A percentile compares a stretch with the other conserved stretches of the same genome.
Conservation (phyloP, 441 rosid species). For the Populus hybrid region DNA sequence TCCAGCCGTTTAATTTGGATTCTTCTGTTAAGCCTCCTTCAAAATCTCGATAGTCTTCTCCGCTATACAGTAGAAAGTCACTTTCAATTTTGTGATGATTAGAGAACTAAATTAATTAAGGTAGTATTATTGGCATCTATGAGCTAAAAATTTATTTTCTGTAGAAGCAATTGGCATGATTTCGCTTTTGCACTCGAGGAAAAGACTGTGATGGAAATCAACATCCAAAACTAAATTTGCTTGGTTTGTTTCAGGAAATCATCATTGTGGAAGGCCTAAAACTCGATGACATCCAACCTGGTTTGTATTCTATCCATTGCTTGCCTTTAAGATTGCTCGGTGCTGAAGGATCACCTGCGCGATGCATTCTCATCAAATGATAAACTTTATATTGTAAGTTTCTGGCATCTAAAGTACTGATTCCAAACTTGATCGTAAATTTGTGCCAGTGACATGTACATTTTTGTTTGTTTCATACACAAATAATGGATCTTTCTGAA, state of each 20-base stretch:
- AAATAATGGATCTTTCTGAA: no score
- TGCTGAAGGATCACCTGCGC: slow-evolving; percentile 60
- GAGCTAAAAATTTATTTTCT: background rate
- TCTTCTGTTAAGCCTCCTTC: background rate
- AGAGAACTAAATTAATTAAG: background rate
- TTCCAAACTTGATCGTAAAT: background rate
- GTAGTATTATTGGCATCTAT: background rate
- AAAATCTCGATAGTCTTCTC: background rate
- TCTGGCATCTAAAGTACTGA: background rate
- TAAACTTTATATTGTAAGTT: background rate
- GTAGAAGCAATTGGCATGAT: background rate
- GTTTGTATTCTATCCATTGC: slow-evolving; percentile 59
- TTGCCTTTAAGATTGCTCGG: slow-evolving; percentile 59
- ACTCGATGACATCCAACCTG: slow-evolving; percentile 19
- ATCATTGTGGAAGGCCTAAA: slow-evolving; percentile 71
- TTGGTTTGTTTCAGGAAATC: slow-evolving; percentile 40
- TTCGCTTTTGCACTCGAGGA: background rate
- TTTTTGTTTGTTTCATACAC: no score
- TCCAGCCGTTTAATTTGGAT: background rate
- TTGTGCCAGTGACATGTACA: background rate
- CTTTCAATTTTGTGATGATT: background rate
- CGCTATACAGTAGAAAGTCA: background rate
- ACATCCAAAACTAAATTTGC: background rate
- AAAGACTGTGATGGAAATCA: background rate
- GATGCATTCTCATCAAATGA: slow-evolving; percentile 76